Conservation (phyloP, 495 filamentous ascomycete species). For the Xylaria intraflava region DNA sequence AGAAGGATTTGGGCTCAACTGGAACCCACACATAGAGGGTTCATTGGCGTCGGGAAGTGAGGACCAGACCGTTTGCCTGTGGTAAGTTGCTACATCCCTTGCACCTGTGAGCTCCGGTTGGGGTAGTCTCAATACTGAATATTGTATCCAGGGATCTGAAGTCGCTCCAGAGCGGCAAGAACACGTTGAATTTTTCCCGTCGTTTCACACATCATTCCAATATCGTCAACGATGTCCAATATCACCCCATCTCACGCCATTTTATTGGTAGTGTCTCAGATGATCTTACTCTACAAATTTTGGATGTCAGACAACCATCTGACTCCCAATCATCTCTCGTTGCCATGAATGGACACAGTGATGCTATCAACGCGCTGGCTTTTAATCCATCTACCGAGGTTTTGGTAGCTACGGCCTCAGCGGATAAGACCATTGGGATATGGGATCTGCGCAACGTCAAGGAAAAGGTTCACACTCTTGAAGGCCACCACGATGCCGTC, state of each 20-base stretch:
- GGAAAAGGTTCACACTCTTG: conserved; percentile 74
- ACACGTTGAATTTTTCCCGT: conserved; percentile 57
- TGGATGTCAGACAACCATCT: conserved; percentile 69
- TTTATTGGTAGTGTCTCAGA: conserved; percentile 93
- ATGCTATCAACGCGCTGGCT: conserved; percentile 89
- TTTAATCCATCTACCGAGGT: conserved; percentile 88
- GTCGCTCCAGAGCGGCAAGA: conserved; percentile 60
- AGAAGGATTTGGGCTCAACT: conserved; percentile 92
- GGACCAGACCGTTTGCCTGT: conserved; percentile 83
- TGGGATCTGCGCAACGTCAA: conserved; percentile 92
- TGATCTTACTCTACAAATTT: conserved; percentile 84
- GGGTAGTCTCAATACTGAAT: not conserved
- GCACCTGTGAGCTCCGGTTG: not conserved
- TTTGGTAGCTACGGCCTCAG: conserved; percentile 84
- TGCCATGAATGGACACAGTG: conserved; percentile 63
- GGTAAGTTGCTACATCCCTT: conserved; percentile 48
- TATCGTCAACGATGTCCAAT: conserved; percentile 93
- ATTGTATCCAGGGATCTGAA: conserved; percentile 63
- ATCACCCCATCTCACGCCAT: conserved; percentile 74
- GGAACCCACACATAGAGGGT: conserved; percentile 80
- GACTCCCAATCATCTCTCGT: conserved; percentile 58
- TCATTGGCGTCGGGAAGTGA: conserved; percentile 84
- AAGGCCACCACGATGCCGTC: conserved; percentile 80
- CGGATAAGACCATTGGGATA: conserved; percentile 87
- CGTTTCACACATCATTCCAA: conserved; percentile 84